Base-by-base conservation (phyloP, 2,329 filamentous ascomycete genomes). In the Aspergillus alliaceus region DNA sequence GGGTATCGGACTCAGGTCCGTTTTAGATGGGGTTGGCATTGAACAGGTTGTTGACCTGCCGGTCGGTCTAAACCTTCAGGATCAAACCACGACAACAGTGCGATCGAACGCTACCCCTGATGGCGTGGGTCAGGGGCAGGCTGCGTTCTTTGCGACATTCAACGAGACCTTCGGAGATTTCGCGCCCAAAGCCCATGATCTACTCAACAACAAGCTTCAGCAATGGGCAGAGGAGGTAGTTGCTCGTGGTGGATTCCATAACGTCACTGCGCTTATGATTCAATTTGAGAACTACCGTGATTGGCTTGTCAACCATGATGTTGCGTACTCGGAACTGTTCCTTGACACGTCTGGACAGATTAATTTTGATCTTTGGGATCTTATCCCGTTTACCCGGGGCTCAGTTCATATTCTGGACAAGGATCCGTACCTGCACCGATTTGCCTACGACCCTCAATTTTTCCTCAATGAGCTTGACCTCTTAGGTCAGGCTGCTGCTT, bases 41-140 rank as follows among this genome's bases (percentile, higher is more conserved):
- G 20, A 56, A 2, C 66, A 66, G 31, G 27, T 58, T 11, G 32
- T 69, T 18, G 64, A 70, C 4, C 60, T 72, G 2, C 67, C 69
- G 1, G 68, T 72, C n/a, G 67, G 69, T 35, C 47, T 66, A 15
- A 72, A 72, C 29, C 53, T 70, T 35, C 67, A 72, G 56, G 68
- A 70, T 39, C 67, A 71, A 37, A 71, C 67, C 18, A 66, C 64
- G 11, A 66, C 66, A 4, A 60, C 56, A 15, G 62, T 70, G 8
- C 34, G 18, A 18, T 61, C 64, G 0, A 29, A 54, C 6, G 57
- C 57, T 18, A 65, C 40, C 6, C 3, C 50, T 1, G 44, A 42
- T 8, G 61, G 60, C 14, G 44, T 24, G 3, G 66, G 65, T 3
- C 66, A 69, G 27, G 67, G 69, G 2, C 64, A 70, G 50, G 68